phyloP scores from a whole-genome alignment of 1,284 basidiomycete genomes.

The Sphagnurus paluster region DNA sequence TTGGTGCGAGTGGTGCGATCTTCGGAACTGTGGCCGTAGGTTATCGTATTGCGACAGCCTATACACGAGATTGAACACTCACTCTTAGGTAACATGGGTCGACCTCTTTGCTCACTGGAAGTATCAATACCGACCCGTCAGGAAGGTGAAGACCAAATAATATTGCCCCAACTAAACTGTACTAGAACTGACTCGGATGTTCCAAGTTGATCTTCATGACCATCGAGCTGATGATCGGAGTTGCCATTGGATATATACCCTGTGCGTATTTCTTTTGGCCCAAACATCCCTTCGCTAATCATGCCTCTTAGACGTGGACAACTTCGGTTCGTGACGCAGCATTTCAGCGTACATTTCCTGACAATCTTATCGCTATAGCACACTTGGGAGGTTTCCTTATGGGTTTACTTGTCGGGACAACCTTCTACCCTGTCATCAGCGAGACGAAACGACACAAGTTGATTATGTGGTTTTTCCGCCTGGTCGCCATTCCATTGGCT shows the following conservation, averaged over 20 bases:
- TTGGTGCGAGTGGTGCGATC: constrained; percentile 92
- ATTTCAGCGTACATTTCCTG: not conserved
- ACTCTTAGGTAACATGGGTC: constrained; percentile 68
- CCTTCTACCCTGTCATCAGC: constrained; percentile 90
- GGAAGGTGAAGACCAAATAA: constrained; percentile 54
- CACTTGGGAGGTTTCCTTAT: constrained; percentile 81
- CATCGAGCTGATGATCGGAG: constrained; percentile 81
- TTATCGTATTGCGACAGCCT: constrained; percentile 10
- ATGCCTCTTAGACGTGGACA: constrained; percentile 60
- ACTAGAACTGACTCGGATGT: not conserved
- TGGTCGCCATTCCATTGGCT: constrained; percentile 73
- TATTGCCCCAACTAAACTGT: not conserved
- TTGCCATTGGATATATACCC: constrained; percentile 85
- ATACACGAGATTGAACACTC: constrained; percentile 1
- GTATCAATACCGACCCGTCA: constrained; percentile 77
- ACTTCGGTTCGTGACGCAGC: constrained; percentile 69
- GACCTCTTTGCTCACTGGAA: constrained; percentile 94
- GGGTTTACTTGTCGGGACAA: constrained; percentile 80
- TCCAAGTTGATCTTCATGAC: constrained; percentile 75
- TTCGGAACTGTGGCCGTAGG: constrained; percentile 87
- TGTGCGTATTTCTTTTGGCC: constrained; percentile 42
- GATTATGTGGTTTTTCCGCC: constrained; percentile 75
- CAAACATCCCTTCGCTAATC: not conserved
- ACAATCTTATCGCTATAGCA: constrained; percentile 48
- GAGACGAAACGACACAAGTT: constrained; percentile 69